phyloP scores from a whole-genome alignment of 2,329 filamentous ascomycete species.

The Pyricularia pennisetigena region DNA sequence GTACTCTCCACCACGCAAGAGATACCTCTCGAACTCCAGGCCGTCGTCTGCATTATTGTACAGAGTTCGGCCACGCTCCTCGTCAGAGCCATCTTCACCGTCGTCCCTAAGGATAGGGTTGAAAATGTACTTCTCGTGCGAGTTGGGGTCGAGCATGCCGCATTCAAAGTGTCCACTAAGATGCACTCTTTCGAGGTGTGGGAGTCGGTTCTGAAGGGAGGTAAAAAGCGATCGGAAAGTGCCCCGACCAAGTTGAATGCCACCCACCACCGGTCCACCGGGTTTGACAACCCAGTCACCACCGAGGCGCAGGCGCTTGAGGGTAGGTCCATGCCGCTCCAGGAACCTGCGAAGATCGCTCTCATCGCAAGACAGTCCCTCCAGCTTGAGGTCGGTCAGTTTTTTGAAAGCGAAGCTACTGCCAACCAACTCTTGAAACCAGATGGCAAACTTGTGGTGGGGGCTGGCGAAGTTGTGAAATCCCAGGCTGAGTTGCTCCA shows the following conservation, averaged over 20 bases:
- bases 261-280: slow-evolving; percentile 26
- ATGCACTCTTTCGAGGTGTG: slow-evolving; percentile 29
- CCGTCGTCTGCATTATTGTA: slow-evolving; percentile 23
- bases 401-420: slow-evolving; percentile 24
- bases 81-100: slow-evolving; percentile 20
- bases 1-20: slow-evolving; percentile 28
- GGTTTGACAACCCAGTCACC: slow-evolving; percentile 29
- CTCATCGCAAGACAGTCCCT: slow-evolving; percentile 32
- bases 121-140: slow-evolving; percentile 31
- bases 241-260: slow-evolving; percentile 33
- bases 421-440: slow-evolving; percentile 27
- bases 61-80: slow-evolving; percentile 16
- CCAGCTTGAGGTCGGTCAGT: slow-evolving; percentile 31
- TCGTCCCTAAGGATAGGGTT: slow-evolving; percentile 17
- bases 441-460: slow-evolving; percentile 28
- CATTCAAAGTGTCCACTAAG: slow-evolving; percentile 36
- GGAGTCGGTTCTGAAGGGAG: slow-evolving; percentile 24
- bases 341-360: slow-evolving; percentile 32
- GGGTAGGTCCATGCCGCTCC: slow-evolving; percentile 25
- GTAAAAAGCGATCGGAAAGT: slow-evolving; percentile 32
- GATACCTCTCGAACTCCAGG: slow-evolving; percentile 28
- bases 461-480: slow-evolving; percentile 29
- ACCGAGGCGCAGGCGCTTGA: slow-evolving; percentile 32
- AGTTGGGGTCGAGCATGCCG: slow-evolving; percentile 23
- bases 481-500: slow-evolving; percentile 27